phyloP scores from a whole-genome alignment of 495 filamentous ascomycete genomes.

The Rhizodiscina lignyota region DNA sequence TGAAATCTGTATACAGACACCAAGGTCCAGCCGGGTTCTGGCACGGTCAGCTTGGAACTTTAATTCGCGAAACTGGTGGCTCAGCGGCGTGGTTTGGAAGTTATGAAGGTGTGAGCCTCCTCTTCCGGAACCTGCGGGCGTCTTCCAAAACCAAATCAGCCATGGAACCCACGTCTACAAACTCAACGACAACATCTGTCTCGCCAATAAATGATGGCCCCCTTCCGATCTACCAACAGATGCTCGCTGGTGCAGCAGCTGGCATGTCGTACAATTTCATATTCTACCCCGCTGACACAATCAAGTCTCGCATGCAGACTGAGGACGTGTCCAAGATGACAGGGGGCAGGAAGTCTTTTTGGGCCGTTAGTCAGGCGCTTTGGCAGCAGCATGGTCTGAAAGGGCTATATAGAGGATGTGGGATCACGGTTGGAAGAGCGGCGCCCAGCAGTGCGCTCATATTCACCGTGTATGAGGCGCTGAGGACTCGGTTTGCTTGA shows the following conservation, averaged over 20 bases:
- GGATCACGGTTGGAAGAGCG: conserved; percentile 73
- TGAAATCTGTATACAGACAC: conserved; percentile 59
- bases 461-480: conserved; percentile 77
- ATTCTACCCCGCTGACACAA: conserved; percentile 92
- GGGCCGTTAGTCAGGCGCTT: conserved; percentile 44
- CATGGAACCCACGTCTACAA: no score
- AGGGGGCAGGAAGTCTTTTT: conserved; percentile 40
- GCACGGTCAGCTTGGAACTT: conserved; percentile 83
- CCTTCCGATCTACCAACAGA: conserved; percentile 61
- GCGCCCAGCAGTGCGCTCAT: conserved; percentile 95
- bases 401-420: conserved; percentile 84
- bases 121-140: conserved; percentile 35
- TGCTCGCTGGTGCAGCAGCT: conserved; percentile 74
- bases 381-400: conserved; percentile 69
- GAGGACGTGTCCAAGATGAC: conserved; percentile 38
- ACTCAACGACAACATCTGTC: no score
- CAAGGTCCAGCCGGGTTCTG: conserved; percentile 80
- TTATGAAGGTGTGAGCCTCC: conserved; percentile 61
- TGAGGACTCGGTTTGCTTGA: conserved; percentile 47
- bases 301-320: conserved; percentile 95
- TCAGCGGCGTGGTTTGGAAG: conserved; percentile 90
- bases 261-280: conserved; percentile 92
- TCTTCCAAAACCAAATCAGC: background rate
- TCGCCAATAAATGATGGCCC: no score
- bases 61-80: conserved; percentile 88